A percentile compares a stretch with the other conserved stretches of the same genome.
phyloP scores from a whole-genome alignment of 1,284 basidiomycete genomes.

The Heterobasidion occidentale region DNA sequence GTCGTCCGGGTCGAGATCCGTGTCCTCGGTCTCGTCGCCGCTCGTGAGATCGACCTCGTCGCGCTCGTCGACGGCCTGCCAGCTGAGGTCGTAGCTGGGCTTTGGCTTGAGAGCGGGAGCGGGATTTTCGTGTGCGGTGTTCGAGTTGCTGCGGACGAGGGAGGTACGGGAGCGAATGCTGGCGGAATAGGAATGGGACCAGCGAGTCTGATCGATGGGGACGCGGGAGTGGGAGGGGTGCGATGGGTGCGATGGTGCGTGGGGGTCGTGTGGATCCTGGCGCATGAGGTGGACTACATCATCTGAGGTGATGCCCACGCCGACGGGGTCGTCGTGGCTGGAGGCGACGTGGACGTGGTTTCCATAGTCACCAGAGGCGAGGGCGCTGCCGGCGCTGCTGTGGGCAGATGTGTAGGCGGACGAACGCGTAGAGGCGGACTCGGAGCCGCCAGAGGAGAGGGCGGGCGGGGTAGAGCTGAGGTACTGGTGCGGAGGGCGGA shows the following conservation, averaged over 20 bases:
- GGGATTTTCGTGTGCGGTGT: constrained; percentile 33
- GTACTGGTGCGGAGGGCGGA: constrained; percentile 32
- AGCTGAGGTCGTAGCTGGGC: constrained; percentile 64
- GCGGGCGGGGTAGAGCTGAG: constrained; percentile 30
- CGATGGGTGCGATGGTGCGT: constrained; percentile 23
- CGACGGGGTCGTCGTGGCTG: constrained; percentile 30
- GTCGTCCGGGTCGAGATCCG: constrained; percentile 25
- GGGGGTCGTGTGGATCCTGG: constrained; percentile 32
- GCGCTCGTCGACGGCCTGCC: constrained; percentile 65
- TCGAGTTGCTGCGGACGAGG: constrained; percentile 38
- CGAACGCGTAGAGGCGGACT: constrained; percentile 63
- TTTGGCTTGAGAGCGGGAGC: constrained; percentile 40
- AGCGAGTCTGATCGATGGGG: constrained; percentile 49
- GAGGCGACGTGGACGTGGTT: constrained; percentile 54
- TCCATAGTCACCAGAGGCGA: constrained; percentile 49
- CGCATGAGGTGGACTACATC: constrained; percentile 52
- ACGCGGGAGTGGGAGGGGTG: constrained; percentile 27
- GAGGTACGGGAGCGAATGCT: constrained; percentile 62
- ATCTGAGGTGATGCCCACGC: constrained; percentile 54
- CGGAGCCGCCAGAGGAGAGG: constrained; percentile 60
- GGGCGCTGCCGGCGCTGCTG: constrained; percentile 55
- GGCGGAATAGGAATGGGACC: constrained; percentile 59
- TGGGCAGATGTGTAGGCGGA: constrained; percentile 75
- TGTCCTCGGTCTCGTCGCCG: constrained; percentile 68
- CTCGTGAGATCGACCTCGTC: constrained; percentile 61